phyloP scores from a whole-genome alignment of 129 eudicot genomes.

The Erigeron canadensis region DNA sequence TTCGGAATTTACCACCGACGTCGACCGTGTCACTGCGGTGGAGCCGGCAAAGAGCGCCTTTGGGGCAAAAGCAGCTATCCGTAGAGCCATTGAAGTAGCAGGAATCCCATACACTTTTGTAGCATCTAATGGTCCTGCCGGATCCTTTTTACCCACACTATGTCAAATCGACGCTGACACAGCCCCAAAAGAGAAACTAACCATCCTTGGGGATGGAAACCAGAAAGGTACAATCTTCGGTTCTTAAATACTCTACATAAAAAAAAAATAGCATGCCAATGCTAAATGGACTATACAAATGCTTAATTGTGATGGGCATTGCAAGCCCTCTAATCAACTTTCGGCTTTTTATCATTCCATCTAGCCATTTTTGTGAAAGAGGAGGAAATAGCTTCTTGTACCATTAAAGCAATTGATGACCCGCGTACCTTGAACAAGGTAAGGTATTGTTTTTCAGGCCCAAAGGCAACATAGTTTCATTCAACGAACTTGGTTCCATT shows the following conservation, averaged over 20 bases:
- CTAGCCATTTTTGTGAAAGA: conserved; percentile 56
- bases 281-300: no score
- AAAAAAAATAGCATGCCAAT: not conserved
- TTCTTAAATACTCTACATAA: not conserved
- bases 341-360: not conserved
- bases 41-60: conserved; percentile 39
- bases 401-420: conserved; percentile 69
- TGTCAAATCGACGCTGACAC: conserved; percentile 16
- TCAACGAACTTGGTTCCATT: conserved; percentile 54
- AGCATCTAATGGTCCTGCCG: conserved; percentile 23
- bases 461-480: conserved; percentile 41
- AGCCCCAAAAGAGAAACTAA: conserved; percentile 37
- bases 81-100: conserved; percentile 37
- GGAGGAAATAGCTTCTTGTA: conserved; percentile 59
- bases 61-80: conserved; percentile 29
- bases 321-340: no score
- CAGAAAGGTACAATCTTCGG: conserved; percentile 32
- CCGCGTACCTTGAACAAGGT: conserved; percentile 71
- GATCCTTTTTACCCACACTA: conserved; percentile 27
- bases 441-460: conserved; percentile 58
- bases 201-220: conserved; percentile 42
- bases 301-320: no score
- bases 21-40: conserved; percentile 38
- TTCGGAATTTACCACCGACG: conserved; percentile 42
- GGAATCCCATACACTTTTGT: conserved; percentile 41